Evolutionary conservation across 2,329 filamentous ascomycete species (phyloP), one percentile per base, ranked within the genome.

Genomic region (Aquanectria penicillioides): DNA sequence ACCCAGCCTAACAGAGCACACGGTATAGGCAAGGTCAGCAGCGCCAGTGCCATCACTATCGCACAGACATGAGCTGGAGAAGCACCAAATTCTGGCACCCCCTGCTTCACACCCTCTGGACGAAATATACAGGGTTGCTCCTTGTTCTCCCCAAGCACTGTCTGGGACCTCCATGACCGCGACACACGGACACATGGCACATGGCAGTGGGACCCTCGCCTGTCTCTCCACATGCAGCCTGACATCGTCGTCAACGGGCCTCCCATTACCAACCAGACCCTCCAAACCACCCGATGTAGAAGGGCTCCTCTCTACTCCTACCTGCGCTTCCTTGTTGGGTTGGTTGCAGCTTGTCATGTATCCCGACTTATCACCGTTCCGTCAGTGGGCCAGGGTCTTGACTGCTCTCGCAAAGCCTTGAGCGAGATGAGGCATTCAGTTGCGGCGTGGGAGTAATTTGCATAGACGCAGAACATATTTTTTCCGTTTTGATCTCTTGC

Each of bases 181-280:
- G 58, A 57, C 55, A 60, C 54, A 60, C 44, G 52, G 62, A 64
- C 67, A 68, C 67, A 69, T 68, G 63, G 67, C 63, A 68, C 63
- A 61, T 61, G 58, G 58, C 58, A 61, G 58, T 61, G 69, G 67
- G 63, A 59, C 64, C 61, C 49, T 51, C 55, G 50, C 41, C 59
- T 43, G 58, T 61, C 60, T 64, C 61, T 54, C 65, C 64, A 66
- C 59, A 62, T 63, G 61, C 59, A 66, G 53, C 55, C 56, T 57
- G 57, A 61, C 64, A 63, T 64, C 59, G 55, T 64, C 64, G 58
- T 55, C 57, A 60, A 57, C 54, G 52, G 61, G 37, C 57, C 53
- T 55, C 54, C 41, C 29, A 51, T 50, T 51, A 56, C 55, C 59
- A 56, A 47, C 61, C 54, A 50, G 40, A n/a, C 50, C 36, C 54